Base-by-base conservation (phyloP, 2,329 filamentous ascomycete species). In the Nemania sp. region DNA sequence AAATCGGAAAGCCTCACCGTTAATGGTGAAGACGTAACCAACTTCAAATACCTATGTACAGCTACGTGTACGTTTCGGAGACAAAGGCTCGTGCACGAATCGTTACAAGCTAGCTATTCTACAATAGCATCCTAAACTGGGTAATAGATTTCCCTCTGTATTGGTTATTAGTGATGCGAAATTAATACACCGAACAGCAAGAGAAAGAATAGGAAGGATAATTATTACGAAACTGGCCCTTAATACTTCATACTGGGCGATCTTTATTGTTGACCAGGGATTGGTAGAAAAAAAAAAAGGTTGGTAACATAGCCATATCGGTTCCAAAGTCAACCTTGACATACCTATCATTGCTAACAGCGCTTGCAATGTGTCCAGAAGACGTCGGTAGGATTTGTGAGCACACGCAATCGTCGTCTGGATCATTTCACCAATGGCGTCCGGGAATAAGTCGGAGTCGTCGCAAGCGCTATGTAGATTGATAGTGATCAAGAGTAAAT, bases 391-490 rank as follows among this genome's bases (percentile, higher is more conserved):
- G 37, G 31, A 34, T 39, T 45, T 31, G 39, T 36, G 30, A 46
- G 47, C 36, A 30, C 52, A 52, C 40, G 20, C 41, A 51, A 49
- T 45, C 44, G 46, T 53, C 19, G 28, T 45, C 43, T 47, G 44
- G 39, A 52, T 41, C 30, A 48, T 34, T 28, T 31, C 26, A 15
- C 24, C 37, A 12, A 28, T 28, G 28, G 28, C 14, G 22, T 8
- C 36, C 52, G 53, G 54, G 36, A 53, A 56, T 56, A 56, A 56
- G 40, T 51, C 44, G 44, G 54, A 19, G 19, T 11, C n/a, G 17
- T 46, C 7, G 33, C 40, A 12, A 9, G 28, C 26, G 49, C 43
- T 34, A 42, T 36, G 26, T 39, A n/a, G 37, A 12, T 7, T 9
- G 3, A 40, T 41, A 36, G 17, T 22, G 53, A 52, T 52, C 44